Conservation (phyloP, 108 stramenopile species). For the Pseudonitzschia multistriata region DNA sequence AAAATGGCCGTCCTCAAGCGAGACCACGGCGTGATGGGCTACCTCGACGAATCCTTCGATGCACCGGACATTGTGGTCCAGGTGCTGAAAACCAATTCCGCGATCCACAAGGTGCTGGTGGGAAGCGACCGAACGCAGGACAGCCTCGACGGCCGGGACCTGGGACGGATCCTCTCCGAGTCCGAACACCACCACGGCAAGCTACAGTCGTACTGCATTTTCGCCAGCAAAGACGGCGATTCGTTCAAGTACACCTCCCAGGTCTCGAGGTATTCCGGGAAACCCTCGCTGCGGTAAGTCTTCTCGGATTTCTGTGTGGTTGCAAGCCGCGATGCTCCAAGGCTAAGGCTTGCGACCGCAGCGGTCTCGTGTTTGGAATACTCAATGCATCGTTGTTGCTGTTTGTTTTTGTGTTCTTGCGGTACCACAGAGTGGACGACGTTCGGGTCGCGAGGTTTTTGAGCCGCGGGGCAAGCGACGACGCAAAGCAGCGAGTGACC, state of each 20-base stretch:
- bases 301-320: too few species aligned
- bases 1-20: conserved; percentile 58
- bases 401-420: not conserved
- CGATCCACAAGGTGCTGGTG: conserved; percentile 70
- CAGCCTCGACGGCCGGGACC: conserved; percentile 48
- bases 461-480: conserved; percentile 56
- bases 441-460: conserved; percentile 43
- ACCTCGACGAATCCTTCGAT: conserved; percentile 75
- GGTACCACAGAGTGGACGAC: conserved; percentile 27
- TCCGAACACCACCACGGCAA: conserved; percentile 25
- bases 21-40: conserved; percentile 72
- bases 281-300: conserved; percentile 18
- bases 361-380: too few species aligned
- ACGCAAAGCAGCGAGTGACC: conserved; percentile 42
- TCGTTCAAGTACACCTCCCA: conserved; percentile 48
- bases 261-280: conserved; percentile 52
- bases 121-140: conserved; percentile 68
- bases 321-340: too few species aligned
- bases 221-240: conserved; percentile 31
- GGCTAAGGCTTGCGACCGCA: too few species aligned
- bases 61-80: conserved; percentile 70
- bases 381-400: not conserved
- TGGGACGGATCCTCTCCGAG: conserved; percentile 46
- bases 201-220: conserved; percentile 32
- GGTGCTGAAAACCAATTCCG: conserved; percentile 53